These are phyloP conservation scores for Lachnum nothofagi DNA, from an alignment of 2,329 filamentous ascomycete genomes.

Conservation along the genomic window DNA sequence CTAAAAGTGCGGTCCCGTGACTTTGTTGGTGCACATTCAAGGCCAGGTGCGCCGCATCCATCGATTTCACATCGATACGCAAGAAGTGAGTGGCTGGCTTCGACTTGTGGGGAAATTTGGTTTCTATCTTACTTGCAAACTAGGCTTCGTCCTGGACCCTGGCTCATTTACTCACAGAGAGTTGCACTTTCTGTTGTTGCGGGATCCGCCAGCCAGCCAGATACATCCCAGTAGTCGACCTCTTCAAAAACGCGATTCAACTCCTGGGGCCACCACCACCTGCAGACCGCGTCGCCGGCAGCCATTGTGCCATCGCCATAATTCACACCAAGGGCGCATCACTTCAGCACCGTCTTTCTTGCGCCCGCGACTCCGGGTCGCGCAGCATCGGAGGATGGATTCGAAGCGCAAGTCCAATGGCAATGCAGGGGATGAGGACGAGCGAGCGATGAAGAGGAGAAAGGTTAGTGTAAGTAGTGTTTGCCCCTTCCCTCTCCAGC, in stretches of 20 bases:
- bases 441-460: conserved; percentile 53
- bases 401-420: conserved; percentile 51
- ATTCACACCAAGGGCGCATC: conserved; percentile 10
- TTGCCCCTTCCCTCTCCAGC: conserved; percentile 4
- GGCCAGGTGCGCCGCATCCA: too few relatives aligned
- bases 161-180: too few relatives aligned
- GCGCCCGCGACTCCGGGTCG: conserved; percentile 4
- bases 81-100: too few relatives aligned
- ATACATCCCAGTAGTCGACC: conserved; percentile 10
- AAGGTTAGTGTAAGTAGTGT: conserved; percentile 49
- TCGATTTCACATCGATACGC: too few relatives aligned
- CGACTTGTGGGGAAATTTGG: too few relatives aligned
- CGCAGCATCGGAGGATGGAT: conserved; percentile 28
- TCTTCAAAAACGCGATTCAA: conserved; percentile 5
- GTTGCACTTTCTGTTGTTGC: too few relatives aligned
- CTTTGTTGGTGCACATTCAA: too few relatives aligned
- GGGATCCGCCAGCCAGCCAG: not conserved
- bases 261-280: conserved; percentile 13
- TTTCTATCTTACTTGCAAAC: not conserved
- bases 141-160: not conserved
- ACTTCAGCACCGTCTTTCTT: conserved; percentile 1
- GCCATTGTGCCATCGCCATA: conserved; percentile 16
- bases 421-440: conserved; percentile 43
- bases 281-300: conserved; percentile 13
- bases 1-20: too few relatives aligned